These are phyloP conservation scores for Aspergillus sp. DNA, from an alignment of 2,329 filamentous ascomycete species.

Conservation along the genomic window DNA sequence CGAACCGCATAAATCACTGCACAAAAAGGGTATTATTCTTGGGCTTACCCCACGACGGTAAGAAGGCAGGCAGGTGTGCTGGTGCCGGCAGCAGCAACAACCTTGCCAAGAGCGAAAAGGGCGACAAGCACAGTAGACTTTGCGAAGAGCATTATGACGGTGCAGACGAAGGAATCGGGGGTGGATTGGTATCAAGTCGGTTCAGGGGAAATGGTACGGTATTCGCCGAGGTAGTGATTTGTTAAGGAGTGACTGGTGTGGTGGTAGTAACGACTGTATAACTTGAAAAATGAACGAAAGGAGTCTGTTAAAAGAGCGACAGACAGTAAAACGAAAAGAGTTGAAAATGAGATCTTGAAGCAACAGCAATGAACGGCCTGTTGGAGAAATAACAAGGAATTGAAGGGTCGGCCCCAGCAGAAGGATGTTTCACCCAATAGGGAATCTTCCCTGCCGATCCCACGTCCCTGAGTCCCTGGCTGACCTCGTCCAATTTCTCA, in stretches of 20 bases:
- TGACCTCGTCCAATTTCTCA: not conserved
- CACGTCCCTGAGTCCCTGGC: not conserved
- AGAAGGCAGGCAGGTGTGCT: slow-evolving; percentile 53
- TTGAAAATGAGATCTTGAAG: slow-evolving; percentile 8
- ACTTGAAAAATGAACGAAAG: slow-evolving; percentile 9
- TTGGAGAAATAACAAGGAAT: slow-evolving; percentile 16
- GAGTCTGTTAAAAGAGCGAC: slow-evolving; percentile 20
- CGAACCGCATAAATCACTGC: not conserved
- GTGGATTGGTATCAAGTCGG: not conserved
- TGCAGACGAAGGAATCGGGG: not conserved
- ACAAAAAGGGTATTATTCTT: not conserved
- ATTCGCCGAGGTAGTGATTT: not conserved
- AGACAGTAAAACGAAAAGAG: slow-evolving; percentile 17
- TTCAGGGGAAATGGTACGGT: slow-evolving; percentile 12
- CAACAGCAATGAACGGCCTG: not conserved
- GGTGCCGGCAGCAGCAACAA: slow-evolving; percentile 45
- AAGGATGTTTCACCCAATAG: slow-evolving; percentile 11
- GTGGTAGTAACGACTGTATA: slow-evolving; percentile 5
- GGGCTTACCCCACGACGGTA: slow-evolving; percentile 50
- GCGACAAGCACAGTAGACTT: slow-evolving; percentile 46
- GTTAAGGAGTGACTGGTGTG: slow-evolving; percentile 16
- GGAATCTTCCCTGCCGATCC: slow-evolving; percentile 14
- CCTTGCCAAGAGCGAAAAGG: slow-evolving; percentile 46
- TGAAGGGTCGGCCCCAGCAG: slow-evolving; percentile 9
- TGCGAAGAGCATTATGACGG: slow-evolving; percentile 45